Evolutionary conservation across 73 alveolate species (phyloP).

Genomic region (Tetrahymena borealis): DNA sequence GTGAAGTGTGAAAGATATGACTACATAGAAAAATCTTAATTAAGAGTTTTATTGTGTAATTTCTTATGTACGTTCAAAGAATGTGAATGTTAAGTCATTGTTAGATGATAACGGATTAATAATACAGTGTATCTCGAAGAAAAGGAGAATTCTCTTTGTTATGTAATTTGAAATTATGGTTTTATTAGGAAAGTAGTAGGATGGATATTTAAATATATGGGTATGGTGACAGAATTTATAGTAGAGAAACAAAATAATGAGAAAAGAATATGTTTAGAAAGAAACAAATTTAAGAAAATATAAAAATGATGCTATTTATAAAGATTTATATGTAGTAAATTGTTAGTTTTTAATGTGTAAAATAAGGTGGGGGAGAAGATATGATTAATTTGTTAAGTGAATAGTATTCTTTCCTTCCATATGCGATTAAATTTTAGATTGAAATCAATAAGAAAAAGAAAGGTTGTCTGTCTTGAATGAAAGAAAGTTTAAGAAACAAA

Average conservation of each 20-base stretch:
- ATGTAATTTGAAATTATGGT: no score
- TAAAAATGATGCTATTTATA: background rate
- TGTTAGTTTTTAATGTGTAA: background rate
- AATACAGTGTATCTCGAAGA: background rate
- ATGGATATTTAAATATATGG: no score
- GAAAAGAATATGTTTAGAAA: background rate
- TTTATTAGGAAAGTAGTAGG: no score
- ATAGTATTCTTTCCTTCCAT: background rate
- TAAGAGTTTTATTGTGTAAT: background rate
- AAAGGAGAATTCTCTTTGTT: no score
- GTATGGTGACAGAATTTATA: background rate
- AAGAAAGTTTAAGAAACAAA: background rate
- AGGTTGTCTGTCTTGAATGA: background rate
- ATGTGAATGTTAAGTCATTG: background rate
- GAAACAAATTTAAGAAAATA: background rate
- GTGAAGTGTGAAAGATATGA: background rate
- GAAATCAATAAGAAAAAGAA: background rate
- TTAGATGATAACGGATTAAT: background rate
- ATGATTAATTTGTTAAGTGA: background rate
- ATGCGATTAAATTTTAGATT: background rate
- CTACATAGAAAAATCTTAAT: background rate
- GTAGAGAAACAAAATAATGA: background rate
- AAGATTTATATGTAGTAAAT: no score
- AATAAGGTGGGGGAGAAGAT: conserved; percentile 1
- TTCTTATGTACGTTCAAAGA: background rate